phyloP scores from a whole-genome alignment of 768 basidiomycete species.

The Russula lepida region DNA sequence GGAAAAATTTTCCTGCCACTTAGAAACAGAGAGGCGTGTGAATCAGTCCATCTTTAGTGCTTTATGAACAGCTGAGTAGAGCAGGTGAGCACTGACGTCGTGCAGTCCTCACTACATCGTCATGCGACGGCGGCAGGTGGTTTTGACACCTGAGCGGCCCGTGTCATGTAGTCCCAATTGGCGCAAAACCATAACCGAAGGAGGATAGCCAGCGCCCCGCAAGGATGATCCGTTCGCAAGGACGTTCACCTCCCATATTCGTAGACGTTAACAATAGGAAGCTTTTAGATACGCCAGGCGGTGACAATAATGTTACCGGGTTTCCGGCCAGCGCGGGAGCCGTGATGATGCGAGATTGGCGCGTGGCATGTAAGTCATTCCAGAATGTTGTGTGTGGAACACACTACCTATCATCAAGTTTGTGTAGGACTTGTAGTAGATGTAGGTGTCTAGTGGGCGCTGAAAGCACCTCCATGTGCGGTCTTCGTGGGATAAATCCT shows the following conservation, averaged over 20 bases:
- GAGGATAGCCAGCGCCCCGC: not conserved
- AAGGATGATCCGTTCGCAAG: not conserved
- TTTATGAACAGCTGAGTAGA: not conserved
- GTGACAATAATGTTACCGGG: not conserved
- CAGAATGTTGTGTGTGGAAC: conserved; percentile 1
- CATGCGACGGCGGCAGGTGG: not conserved
- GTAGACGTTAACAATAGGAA: not conserved
- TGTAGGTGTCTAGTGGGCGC: not conserved
- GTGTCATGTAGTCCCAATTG: not conserved
- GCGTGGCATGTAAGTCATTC: not conserved
- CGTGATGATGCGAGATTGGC: conserved; percentile 2
- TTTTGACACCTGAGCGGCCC: conserved; percentile 9
- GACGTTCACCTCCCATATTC: not conserved
- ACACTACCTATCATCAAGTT: not conserved
- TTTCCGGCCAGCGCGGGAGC: not conserved
- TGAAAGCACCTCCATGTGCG: not conserved
- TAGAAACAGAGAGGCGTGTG: not conserved
- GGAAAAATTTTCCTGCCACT: not conserved
- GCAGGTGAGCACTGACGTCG: conserved; percentile 14
- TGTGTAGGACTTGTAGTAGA: not conserved
- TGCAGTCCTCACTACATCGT: not conserved
- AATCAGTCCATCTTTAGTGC: not conserved
- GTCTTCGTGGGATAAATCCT: not conserved
- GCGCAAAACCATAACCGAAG: not conserved
- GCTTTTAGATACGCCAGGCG: not conserved